Evolutionary conservation across 768 basidiomycete genomes (phyloP), one percentile per base, ranked within the genome.

Genomic region (Boletus vermiculosoides): DNA sequence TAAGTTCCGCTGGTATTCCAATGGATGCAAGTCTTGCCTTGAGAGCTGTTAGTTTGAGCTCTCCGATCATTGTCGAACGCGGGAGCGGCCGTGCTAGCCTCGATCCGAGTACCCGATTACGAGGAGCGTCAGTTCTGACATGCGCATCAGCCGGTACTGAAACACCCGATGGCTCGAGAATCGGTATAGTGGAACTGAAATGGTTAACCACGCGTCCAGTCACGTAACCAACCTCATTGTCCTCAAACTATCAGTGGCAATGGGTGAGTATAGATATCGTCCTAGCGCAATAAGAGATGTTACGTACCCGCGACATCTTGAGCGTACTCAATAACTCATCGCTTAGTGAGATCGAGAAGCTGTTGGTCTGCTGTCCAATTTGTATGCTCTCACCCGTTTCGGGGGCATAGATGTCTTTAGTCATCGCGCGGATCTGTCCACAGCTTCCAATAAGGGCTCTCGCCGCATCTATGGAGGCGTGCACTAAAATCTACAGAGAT

Each of bases 361-460:
- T 94, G 65, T 90, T 92, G 42, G 92, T 95, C 67, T 98, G 92
- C 69, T 98, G 96, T 23, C 97, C 97, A 59, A 98, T 95, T 66
- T 89, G 89, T 39, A 98, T 72, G 16, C 77, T 83, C 69, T 97
- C 90, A n/a, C 86, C 85, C 30, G 80, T 76, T 11, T 71, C 66
- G 0, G 97, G 97, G 8, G 90, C 83, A 71, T 83, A 92, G 36
- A 98, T 92, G 60, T 98, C 94, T 69, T 87, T 89, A 8, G 96
- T 96, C 89, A 97, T 92, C 0, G 92, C 79, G 1, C 91, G 85
- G 51, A 94, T 90, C 45, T 88, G 85, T 23, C 81, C 83, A 66
- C 93, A 94, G 62, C 89, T 90, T 56, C 87, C 82, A 31, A 94
- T 83, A 11, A 99, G 81, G 5, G 85, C 78, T 34, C 83, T 79